Evolutionary conservation across 2,329 filamentous ascomycete genomes (phyloP), one percentile per base, ranked within the genome.

Genomic region (Beauveria scarabaeidicola): DNA sequence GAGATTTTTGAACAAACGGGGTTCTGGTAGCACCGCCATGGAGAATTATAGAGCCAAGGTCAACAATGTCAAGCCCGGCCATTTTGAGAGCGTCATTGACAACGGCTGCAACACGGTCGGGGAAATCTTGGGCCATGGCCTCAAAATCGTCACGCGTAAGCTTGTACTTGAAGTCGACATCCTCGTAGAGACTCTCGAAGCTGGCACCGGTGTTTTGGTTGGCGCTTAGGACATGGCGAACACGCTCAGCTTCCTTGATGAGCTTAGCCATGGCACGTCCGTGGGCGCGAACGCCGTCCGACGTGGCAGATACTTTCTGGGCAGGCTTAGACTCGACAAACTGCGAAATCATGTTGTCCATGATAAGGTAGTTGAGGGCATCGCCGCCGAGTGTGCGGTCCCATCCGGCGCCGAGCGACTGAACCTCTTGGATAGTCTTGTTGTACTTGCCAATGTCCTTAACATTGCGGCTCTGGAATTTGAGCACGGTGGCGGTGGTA

Each of bases 381-480:
- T 99, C 93, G 59, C 94, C 94, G 61, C 94, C 94, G 19, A 99
- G 85, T 3, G 88, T 89, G 68, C 85, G 84, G 69, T 99, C 94
- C 89, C 90, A 99, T 62, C 90, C 91, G 65, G 83, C 83, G 61
- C 93, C 92, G 48, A 97, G 67, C 41, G 96, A 90, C 63, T 91
- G 85, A n/a, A 97, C 88, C 72, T 99, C 94, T 71, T 97, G 94
- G 36, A 99, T 77, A 1, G 91, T 97, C 83, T 97, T 97, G 80
- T 97, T 97, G 78, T 84, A 93, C 72, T 89, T 91, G 65, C 91
- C 92, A 59, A 93, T 76, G 67, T 97, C 93, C 80, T 97, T 99
- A 63, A 97, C 87, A 1, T 82, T 86, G 66, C 88, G 87, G 70
- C 89, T 89, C 73, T 97, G 92, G 76, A 99, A 96, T 68, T 87